These are phyloP conservation scores for Coemansia sp. DNA, from an alignment of 192 early-diverging fungal genomes.

Conservation along the genomic window DNA sequence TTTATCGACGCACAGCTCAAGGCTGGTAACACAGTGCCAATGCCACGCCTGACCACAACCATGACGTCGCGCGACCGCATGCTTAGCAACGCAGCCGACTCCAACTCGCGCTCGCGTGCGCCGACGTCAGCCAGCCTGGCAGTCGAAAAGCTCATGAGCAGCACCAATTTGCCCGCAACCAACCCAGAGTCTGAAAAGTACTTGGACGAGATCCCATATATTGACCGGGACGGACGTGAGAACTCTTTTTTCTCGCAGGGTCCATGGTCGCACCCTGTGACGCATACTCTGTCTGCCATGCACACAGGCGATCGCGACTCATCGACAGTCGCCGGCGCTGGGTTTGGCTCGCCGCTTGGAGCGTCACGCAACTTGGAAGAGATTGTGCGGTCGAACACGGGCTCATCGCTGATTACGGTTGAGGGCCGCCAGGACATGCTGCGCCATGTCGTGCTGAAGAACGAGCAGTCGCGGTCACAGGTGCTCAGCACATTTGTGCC, in stretches of 20 bases:
- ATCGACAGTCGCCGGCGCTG: conserved; percentile 7
- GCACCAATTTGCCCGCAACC: neutral
- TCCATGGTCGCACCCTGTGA: conserved; percentile 43
- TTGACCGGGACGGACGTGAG: conserved; percentile 42
- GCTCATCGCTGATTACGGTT: conserved; percentile 15
- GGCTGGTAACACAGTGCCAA: conserved; percentile 7
- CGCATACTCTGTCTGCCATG: neutral
- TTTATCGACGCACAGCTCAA: conserved; percentile 37
- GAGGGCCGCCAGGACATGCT: conserved; percentile 31
- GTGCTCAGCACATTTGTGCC: conserved; percentile 29
- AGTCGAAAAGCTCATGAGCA: conserved; percentile 35
- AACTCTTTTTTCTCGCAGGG: conserved; percentile 50
- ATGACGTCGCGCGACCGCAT: conserved; percentile 27
- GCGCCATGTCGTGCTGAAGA: conserved; percentile 14
- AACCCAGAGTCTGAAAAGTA: conserved; percentile 11
- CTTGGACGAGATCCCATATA: conserved; percentile 45
- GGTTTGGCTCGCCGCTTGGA: neutral
- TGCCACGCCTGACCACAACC: conserved; percentile 17
- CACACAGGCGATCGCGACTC: conserved; percentile 11
- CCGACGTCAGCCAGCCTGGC: conserved; percentile 48
- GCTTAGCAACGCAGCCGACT: conserved; percentile 19
- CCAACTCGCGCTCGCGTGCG: conserved; percentile 34
- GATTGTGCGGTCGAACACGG: conserved; percentile 39
- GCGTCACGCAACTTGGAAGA: conserved; percentile 22
- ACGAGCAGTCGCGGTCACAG: conserved; percentile 11